Base-by-base conservation (phyloP, 768 basidiomycete species). In the Boletus rex-veris region DNA sequence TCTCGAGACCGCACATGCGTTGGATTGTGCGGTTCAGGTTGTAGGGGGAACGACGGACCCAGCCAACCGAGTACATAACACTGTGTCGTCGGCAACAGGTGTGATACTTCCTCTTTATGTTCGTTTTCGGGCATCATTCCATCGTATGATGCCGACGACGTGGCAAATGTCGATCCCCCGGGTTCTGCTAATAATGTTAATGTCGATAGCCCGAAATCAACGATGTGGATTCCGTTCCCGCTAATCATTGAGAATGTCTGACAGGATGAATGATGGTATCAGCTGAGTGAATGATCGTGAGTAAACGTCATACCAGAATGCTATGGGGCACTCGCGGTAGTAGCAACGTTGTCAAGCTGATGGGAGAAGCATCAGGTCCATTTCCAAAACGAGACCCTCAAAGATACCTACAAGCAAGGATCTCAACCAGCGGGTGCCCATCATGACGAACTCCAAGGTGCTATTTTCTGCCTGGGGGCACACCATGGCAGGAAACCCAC, bases 141-240 rank as follows among this genome's bases (percentile, higher is more conserved):
- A 58, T 2, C 44, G 44, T 35, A 46, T 14, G 3, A 47, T 45
- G 5, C 55, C 58, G 47, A 26, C 2, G 55, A 47, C 5, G 48
- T 50, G 14, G 44, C 48, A 3, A 58, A 58, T 1, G 45, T 53
- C n/a, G 30, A 40, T 14, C 37, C 48, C 4, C 37, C 40, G 3
- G 50, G 33, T 40, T 59, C 51, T 7, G 48, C 47, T 40, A 58
- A 24, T 14, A 57, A 18, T 14, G 12, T 58, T 14, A 57, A 18
- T 14, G 12, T 58, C 3, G 55, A 50, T 10, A 57, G n/a, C 2
- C 58, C 55, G 11, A 57, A 59, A 19, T 57, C 50, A 11, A 43
- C 7, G 3, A 58, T 52, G 11, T 7, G 28, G 1, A 45, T 18
- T 4, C 31, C 39, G 4, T 50, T 7, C 3, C 28, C 24, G 21